Evolutionary conservation across 768 basidiomycete species (phyloP).

Genomic region (Lactarius quietus): DNA sequence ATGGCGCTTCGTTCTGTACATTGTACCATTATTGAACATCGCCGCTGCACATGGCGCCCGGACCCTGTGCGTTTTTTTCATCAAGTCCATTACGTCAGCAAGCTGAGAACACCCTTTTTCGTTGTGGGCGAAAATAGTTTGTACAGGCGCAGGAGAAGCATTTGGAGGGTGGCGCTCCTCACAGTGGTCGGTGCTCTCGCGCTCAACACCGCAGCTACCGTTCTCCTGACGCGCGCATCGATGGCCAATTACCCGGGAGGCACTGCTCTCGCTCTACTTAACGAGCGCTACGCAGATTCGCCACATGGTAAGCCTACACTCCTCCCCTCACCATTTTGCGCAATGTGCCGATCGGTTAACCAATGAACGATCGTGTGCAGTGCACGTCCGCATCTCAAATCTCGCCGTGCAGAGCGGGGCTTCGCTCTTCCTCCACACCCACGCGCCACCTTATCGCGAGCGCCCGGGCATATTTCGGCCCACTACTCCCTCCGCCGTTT

Average conservation of each 20-base stretch:
- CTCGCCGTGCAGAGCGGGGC: conserved; percentile 88
- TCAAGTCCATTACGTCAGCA: not conserved
- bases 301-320: conserved; percentile 31
- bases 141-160: conserved; percentile 44
- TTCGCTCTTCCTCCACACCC: conserved; percentile 76
- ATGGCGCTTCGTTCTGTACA: conserved; percentile 94
- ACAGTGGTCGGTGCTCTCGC: conserved; percentile 45
- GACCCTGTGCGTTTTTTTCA: conserved; percentile 53
- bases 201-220: conserved; percentile 52
- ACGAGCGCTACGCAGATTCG: conserved; percentile 43
- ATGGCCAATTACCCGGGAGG: conserved; percentile 89
- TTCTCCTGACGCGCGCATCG: conserved; percentile 55
- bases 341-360: conserved; percentile 5
- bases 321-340: not conserved
- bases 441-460: conserved; percentile 51
- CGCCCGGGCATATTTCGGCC: conserved; percentile 21
- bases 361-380: conserved; percentile 30
- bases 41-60: conserved; percentile 65
- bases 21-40: conserved; percentile 79
- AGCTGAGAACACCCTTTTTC: not conserved
- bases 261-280: conserved; percentile 59
- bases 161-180: conserved; percentile 46
- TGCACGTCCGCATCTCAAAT: conserved; percentile 78
- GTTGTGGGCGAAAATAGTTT: conserved; percentile 37
- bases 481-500: conserved; percentile 18